These are phyloP conservation scores for Penicilliopsis zonata DNA, from an alignment of 495 filamentous ascomycete genomes.

Conservation along the genomic window DNA sequence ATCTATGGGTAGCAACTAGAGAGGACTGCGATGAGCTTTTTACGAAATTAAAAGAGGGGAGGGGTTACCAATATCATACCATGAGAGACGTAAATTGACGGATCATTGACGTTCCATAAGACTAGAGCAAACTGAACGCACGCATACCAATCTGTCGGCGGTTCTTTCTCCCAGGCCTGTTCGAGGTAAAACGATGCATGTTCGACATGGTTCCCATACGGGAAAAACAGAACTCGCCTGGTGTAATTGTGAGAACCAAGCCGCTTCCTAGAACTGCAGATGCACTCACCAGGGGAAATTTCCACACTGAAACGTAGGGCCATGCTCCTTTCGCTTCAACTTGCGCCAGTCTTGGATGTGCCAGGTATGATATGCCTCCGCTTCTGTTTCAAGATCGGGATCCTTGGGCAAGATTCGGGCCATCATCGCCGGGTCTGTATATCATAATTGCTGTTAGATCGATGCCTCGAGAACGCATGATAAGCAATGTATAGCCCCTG, in stretches of 20 bases:
- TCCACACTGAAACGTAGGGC: conserved; percentile 76
- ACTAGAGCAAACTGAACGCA: conserved; percentile 94
- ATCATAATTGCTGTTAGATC: conserved; percentile 11
- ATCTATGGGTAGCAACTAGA: conserved; percentile 68
- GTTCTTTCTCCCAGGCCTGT: conserved; percentile 66
- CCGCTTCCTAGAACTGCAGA: background rate
- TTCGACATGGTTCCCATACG: conserved; percentile 85
- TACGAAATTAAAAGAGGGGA: conserved; percentile 5
- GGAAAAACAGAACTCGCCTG: conserved; percentile 92
- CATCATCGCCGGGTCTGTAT: conserved; percentile 72
- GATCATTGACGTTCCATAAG: conserved; percentile 85
- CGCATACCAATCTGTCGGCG: conserved; percentile 84
- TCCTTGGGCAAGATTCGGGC: conserved; percentile 60
- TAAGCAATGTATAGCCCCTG: background rate
- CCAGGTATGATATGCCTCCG: conserved; percentile 70
- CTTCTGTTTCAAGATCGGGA: conserved; percentile 58
- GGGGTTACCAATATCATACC: conserved; percentile 21
- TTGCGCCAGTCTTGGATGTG: conserved; percentile 69
- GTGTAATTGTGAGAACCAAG: conserved; percentile 6
- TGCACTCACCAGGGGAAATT: conserved; percentile 69
- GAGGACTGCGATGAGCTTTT: too few species aligned
- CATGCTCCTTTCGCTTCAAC: conserved; percentile 65
- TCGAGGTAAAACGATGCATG: conserved; percentile 92
- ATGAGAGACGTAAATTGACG: conserved; percentile 60
- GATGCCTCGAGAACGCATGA: background rate